Base-by-base conservation (phyloP, 2,329 filamentous ascomycete species). In the Geosmithia putterillii region DNA sequence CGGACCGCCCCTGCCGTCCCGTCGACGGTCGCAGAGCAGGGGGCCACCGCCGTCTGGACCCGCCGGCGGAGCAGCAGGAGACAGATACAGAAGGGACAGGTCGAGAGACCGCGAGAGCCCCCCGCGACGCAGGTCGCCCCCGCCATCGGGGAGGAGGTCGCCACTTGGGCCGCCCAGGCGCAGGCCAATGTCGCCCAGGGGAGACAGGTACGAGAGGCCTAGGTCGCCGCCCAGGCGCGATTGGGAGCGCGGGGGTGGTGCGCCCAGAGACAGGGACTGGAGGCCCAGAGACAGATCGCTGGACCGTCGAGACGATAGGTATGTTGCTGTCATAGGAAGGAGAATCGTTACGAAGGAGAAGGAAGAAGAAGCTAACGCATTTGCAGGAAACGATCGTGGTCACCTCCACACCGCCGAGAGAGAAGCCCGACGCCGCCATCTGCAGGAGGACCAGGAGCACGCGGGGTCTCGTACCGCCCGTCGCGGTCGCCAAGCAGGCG, bases 341-440 rank as follows among this genome's bases (percentile, higher is more conserved):
- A 35, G 15, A 25, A 7, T 10, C 10, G 7, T 10, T 25, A 7
- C 23, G 10, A 10, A 25, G 10, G 7, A 25, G 23, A 25, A 32
- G 5, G 28, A 14, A 32, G 15, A 12, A 12, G 22, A 9, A 15
- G 28, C 49, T 55, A 44, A 57, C 47, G 10, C 10, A 48, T 39
- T 28, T 45, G 48, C 49, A 73, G 71, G 56, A 66, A 71, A 48
- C 64, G 74, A 51, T 78, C 74, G 20, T 66, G 74, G 40, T 77
- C 74, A 28, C 73, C 74, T 35, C 62, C 70, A 53, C 71, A 74
- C 46, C 66, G 60, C 46, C n/a, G 59, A 58, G 17, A 28, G 14
- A 42, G 63, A n/a, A 60, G 62, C 14, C 56, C 60, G 7, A 63
- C 63, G 3, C 59, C 67, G 1, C 61, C 63, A 34, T 32, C 28